Evolutionary conservation across 495 filamentous ascomycete genomes (phyloP), one percentile per base, ranked within the genome.

Genomic region (Penicillium bialowiezense): DNA sequence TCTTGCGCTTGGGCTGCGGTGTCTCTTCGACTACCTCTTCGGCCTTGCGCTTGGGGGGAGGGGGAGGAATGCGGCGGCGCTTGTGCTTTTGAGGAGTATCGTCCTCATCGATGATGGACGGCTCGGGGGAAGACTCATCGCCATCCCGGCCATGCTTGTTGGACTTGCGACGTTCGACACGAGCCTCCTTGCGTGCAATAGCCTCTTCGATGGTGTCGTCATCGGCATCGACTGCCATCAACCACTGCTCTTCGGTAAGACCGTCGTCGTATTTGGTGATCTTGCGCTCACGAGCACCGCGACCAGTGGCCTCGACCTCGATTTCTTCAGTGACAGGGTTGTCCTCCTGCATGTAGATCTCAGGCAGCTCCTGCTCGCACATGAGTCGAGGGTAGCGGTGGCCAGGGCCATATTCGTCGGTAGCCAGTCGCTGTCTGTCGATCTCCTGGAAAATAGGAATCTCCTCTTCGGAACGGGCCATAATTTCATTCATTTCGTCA

Each of bases 181-280:
- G 81, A n/a, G 89, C 89, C 41, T 86, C 78, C 59, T 96, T 97
- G 21, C 92, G 79, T 36, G 90, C 90, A 21, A 95, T 89, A 10
- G 92, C 93, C 48, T 89, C 91, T 64, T 98, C 93, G 40, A 96
- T 89, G 0, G 81, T 85, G 53, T 97, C 95, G 8, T 98, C 93
- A 46, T 97, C 91, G 49, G 95, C 89, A 62, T 97, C 93, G 29
- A 98, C 90, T 46, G 93, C 92, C 64, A 80, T 76, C 26, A 88
- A 64, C 93, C 93, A 98, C 70, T 98, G 95, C 70, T 97, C 93
- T 66, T 97, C 95, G 3, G 93, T 96, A 34, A 98, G 84, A 21
- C 95, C 93, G 60, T 98, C 93, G 65, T 98, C 93, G 64, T 98
- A 98, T 64, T 88, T 88, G 50, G 96, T 90, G 44, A 88, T 78